These are phyloP conservation scores for Mucor velutinosus DNA, from an alignment of 371 early-diverging fungal genomes.

Conservation along the genomic window DNA sequence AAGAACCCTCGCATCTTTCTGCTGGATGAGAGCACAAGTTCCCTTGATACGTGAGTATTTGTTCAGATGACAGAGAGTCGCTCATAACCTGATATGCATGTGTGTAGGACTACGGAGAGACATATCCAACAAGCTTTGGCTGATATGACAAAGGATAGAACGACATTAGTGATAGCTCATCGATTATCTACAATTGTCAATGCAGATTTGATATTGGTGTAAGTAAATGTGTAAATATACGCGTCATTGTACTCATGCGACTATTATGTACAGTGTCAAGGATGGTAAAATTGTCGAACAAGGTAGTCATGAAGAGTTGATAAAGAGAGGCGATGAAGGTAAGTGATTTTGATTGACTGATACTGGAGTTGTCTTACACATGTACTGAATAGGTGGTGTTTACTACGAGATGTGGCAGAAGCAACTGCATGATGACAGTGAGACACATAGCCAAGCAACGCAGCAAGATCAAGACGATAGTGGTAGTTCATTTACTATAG, in stretches of 20 bases:
- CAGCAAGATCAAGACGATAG: neutral
- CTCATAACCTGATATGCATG: neutral
- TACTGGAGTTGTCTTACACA: neutral
- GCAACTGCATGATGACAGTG: conserved; percentile 66
- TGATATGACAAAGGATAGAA: conserved; percentile 71
- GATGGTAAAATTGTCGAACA: conserved; percentile 80
- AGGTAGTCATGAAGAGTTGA: conserved; percentile 81
- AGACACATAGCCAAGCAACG: conserved; percentile 37
- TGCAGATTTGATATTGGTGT: conserved; percentile 72
- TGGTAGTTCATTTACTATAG: neutral
- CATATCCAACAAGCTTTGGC: conserved; percentile 68
- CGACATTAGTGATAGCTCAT: conserved; percentile 94
- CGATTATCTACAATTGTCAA: conserved; percentile 77
- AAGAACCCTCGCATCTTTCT: conserved; percentile 45
- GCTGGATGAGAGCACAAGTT: conserved; percentile 61
- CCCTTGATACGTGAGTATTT: conserved; percentile 52
- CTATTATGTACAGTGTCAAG: conserved; percentile 32
- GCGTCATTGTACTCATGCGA: neutral
- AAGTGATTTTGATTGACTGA: neutral
- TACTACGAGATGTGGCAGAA: conserved; percentile 87
- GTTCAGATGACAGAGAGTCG: neutral
- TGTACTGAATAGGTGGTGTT: conserved; percentile 34
- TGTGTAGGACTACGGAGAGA: conserved; percentile 71
- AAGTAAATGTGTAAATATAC: neutral
- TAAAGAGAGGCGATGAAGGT: conserved; percentile 39